phyloP scores from a whole-genome alignment of 345 rosid genomes.

The Eutrema japonicum region DNA sequence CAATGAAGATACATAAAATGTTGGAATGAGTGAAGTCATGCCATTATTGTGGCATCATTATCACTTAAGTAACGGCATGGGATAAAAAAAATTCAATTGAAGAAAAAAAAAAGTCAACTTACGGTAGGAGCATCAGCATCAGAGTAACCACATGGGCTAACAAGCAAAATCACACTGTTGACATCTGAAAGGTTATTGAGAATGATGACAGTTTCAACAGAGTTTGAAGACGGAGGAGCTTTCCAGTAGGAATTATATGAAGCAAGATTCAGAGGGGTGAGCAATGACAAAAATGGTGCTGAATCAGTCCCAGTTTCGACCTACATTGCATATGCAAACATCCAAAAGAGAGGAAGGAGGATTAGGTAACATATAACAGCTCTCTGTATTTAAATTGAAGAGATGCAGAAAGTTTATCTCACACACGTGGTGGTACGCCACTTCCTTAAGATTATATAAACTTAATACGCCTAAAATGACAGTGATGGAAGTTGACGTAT shows the following conservation, averaged over 20 bases:
- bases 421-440: constrained; percentile 2
- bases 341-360: constrained; percentile 30
- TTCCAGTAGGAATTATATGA: constrained; percentile 73
- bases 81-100: constrained; percentile 17
- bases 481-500: not conserved
- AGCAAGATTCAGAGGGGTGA: constrained; percentile 67
- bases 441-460: not conserved
- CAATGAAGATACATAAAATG: constrained; percentile 21
- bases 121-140: constrained; percentile 78
- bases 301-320: constrained; percentile 89
- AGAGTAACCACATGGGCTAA: constrained; percentile 96
- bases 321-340: constrained; percentile 50
- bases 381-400: not conserved
- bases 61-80: constrained; percentile 10
- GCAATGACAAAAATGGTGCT: constrained; percentile 76
- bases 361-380: constrained; percentile 14
- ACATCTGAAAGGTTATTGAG: constrained; percentile 81
- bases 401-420: not conserved
- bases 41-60: constrained; percentile 5
- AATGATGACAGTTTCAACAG: constrained; percentile 70
- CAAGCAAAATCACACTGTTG: constrained; percentile 73
- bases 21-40: constrained; percentile 25
- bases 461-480: not conserved
- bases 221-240: constrained; percentile 68
- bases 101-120: constrained; percentile 41